Evolutionary conservation across 202 grass and related monocot genomes (phyloP).

Genomic region (Zizania palustris): DNA sequence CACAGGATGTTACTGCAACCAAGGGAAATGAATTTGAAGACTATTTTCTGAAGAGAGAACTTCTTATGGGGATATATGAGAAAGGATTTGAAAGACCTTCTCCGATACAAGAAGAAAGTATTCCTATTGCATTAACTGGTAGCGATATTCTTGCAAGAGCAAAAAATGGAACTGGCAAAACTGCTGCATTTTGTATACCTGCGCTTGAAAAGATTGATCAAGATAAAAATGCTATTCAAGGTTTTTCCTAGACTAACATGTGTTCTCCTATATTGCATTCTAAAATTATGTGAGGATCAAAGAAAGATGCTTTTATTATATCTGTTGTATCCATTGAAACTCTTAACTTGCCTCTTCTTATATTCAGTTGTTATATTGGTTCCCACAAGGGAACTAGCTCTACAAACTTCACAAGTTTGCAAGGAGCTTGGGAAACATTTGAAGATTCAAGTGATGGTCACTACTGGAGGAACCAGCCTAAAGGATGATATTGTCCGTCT

Average conservation of each 20-base stretch:
- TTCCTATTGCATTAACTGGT: slow-evolving; percentile 88
- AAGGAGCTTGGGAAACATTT: slow-evolving; percentile 86
- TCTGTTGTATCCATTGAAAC: not conserved
- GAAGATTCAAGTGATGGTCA: slow-evolving; percentile 84
- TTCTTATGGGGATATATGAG: slow-evolving; percentile 96
- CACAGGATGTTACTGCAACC: slow-evolving; percentile 87
- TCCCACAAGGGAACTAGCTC: slow-evolving; percentile 79
- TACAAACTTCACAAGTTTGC: slow-evolving; percentile 92
- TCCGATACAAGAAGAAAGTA: slow-evolving; percentile 93
- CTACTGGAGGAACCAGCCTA: slow-evolving; percentile 85
- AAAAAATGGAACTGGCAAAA: slow-evolving; percentile 89
- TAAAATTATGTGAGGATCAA: not conserved
- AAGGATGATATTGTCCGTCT: slow-evolving; percentile 87
- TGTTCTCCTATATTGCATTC: not conserved
- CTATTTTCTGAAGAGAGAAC: slow-evolving; percentile 90
- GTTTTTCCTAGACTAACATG: slow-evolving; percentile 36
- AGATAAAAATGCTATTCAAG: slow-evolving; percentile 82
- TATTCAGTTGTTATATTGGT: slow-evolving; percentile 86
- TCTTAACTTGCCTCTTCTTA: slow-evolving; percentile 31
- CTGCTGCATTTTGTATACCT: slow-evolving; percentile 90
- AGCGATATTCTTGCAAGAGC: slow-evolving; percentile 92
- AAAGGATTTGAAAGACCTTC: slow-evolving; percentile 91
- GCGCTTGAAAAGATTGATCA: slow-evolving; percentile 85
- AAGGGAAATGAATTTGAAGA: slow-evolving; percentile 96
- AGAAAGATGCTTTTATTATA: not conserved